phyloP scores from a whole-genome alignment of 2,329 filamentous ascomycete species.

The Acrodontium crateriforme region DNA sequence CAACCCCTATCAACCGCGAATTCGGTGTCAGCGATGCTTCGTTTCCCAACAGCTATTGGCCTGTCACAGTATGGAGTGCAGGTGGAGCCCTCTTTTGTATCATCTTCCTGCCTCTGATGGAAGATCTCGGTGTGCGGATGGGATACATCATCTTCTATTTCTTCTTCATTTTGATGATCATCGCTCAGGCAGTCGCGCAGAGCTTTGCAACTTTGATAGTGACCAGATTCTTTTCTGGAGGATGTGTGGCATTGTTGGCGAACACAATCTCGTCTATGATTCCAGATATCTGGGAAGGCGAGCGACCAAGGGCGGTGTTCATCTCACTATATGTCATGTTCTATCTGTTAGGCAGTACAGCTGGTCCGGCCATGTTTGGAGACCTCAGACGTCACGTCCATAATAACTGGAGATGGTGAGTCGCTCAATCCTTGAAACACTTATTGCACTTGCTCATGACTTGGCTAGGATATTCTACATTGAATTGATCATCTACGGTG shows the following conservation, averaged over 20 bases:
- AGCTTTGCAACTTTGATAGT: slow-evolving; percentile 26
- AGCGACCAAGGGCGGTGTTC: slow-evolving; percentile 19
- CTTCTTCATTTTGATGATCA: slow-evolving; percentile 24
- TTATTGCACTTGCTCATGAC: not conserved
- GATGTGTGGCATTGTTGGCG: slow-evolving; percentile 21
- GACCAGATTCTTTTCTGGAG: slow-evolving; percentile 25
- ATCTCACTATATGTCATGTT: slow-evolving; percentile 23
- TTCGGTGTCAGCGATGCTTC: slow-evolving; percentile 21
- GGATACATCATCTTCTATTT: slow-evolving; percentile 19
- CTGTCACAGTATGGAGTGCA: slow-evolving; percentile 23
- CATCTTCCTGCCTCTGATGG: slow-evolving; percentile 23
- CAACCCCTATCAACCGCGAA: slow-evolving; percentile 17
- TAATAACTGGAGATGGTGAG: slow-evolving; percentile 23
- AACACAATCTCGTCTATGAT: slow-evolving; percentile 25
- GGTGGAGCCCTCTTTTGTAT: slow-evolving; percentile 25
- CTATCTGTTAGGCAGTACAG: slow-evolving; percentile 21
- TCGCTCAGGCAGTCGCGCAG: slow-evolving; percentile 26
- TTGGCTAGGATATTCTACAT: slow-evolving; percentile 23
- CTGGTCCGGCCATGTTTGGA: slow-evolving; percentile 24
- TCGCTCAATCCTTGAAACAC: too few relatives aligned
- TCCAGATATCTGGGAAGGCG: slow-evolving; percentile 25
- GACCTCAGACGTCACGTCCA: slow-evolving; percentile 19
- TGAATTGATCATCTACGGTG: slow-evolving; percentile 31
- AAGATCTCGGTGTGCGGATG: slow-evolving; percentile 23
- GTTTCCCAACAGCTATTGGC: slow-evolving; percentile 28